A percentile compares a stretch with the other conserved stretches of the same genome.
Conservation (phyloP, 257 asterid genomes). For the Solanum boliviense region DNA sequence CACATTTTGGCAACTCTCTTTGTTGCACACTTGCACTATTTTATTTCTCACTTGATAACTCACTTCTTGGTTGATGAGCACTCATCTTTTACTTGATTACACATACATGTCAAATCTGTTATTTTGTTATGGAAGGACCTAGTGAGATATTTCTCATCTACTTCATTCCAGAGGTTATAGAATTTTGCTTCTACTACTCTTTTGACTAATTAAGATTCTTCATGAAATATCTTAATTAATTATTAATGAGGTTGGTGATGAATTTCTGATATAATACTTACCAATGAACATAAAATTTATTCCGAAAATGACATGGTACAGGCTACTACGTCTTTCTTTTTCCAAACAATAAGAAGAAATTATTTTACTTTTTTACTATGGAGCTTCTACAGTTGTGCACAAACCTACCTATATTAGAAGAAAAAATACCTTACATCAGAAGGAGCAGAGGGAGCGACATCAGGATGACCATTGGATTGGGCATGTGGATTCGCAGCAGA, state of each 20-base stretch:
- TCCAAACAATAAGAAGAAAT: neutral
- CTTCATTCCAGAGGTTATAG: neutral
- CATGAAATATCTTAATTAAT: neutral
- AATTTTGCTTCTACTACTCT: neutral
- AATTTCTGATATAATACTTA: neutral
- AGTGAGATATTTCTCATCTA: neutral
- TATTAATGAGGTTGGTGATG: neutral
- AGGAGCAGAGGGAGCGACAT: neutral
- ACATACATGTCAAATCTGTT: neutral
- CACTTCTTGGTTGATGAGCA: neutral
- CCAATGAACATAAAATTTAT: neutral
- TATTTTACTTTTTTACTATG: neutral
- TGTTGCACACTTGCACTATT: neutral
- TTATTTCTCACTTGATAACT: neutral
- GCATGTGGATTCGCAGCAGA: neutral
- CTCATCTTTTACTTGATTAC: neutral
- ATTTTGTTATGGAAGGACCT: neutral
- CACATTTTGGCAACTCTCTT: neutral
- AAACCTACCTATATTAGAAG: neutral
- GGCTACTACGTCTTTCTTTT: neutral
- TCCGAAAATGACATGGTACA: neutral
- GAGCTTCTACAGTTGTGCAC: neutral
- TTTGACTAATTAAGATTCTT: neutral
- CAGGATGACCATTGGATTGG: neutral
- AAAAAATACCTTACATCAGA: slow-evolving; percentile 1